A percentile compares a stretch with the other conserved stretches of the same genome.
Conservation (phyloP, 2,329 filamentous ascomycete species). For the Colletotrichum sublineola region DNA sequence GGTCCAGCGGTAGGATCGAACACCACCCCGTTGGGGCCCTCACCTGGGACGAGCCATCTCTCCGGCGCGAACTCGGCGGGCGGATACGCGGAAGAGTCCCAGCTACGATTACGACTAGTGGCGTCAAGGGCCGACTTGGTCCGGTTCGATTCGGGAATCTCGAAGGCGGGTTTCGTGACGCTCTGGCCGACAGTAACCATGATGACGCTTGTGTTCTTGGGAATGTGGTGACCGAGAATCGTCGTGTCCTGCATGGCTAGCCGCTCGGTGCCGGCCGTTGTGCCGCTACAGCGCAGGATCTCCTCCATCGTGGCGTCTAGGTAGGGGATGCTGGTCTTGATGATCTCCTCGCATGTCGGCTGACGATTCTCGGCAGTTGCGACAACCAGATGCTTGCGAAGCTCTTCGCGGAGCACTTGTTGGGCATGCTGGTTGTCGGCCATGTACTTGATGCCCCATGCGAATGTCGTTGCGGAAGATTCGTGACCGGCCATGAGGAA, state of each 20-base stretch:
- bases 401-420: constrained; percentile 44
- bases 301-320: constrained; percentile 49
- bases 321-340: constrained; percentile 43
- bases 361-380: constrained; percentile 42
- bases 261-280: constrained; percentile 28
- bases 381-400: constrained; percentile 31
- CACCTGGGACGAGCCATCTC: neutral
- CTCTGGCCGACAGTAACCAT: neutral
- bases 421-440: constrained; percentile 45
- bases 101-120: neutral
- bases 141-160: too few relatives aligned
- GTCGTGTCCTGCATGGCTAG: constrained; percentile 41
- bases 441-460: constrained; percentile 36
- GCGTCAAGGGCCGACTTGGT: neutral
- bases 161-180: too few relatives aligned
- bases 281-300: constrained; percentile 45
- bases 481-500: constrained; percentile 47
- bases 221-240: constrained; percentile 46
- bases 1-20: neutral
- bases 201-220: constrained; percentile 44
- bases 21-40: neutral
- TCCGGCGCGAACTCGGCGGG: constrained; percentile 1
- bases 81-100: neutral
- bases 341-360: constrained; percentile 45
- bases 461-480: neutral